A percentile compares a stretch with the other conserved stretches of the same genome.
These are phyloP conservation scores for Coffea canephora DNA, from an alignment of 257 asterid genomes.

Conservation along the genomic window DNA sequence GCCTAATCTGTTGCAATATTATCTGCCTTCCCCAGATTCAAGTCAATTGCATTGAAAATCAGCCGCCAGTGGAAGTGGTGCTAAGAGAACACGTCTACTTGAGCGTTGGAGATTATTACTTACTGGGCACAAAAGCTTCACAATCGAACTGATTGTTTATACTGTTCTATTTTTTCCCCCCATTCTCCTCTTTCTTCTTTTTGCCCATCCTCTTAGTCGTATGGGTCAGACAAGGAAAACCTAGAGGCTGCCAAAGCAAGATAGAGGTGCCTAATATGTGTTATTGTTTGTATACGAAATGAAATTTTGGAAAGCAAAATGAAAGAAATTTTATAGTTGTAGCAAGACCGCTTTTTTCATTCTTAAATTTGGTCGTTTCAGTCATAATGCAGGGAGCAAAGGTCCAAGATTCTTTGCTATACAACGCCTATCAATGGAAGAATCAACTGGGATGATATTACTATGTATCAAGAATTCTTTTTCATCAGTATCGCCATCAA, in stretches of 20 bases:
- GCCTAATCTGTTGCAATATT: neutral
- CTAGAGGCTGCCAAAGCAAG: neutral
- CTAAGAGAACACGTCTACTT: conserved; percentile 55
- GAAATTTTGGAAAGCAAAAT: neutral
- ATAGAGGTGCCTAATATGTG: neutral
- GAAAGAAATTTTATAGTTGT: no score
- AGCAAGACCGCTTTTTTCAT: no score
- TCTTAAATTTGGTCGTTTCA: no score
- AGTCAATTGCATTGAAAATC: conserved; percentile 58
- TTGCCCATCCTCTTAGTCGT: neutral
- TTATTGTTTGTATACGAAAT: neutral
- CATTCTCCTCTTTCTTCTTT: neutral
- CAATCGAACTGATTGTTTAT: neutral
- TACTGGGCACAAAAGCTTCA: conserved; percentile 23
- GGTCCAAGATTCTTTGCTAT: no score
- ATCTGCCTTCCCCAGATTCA: conserved; percentile 24
- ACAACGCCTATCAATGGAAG: no score
- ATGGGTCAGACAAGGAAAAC: neutral
- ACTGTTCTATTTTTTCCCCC: no score
- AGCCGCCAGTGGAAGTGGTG: conserved; percentile 56
- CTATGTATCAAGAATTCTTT: no score
- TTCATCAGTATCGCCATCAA: no score
- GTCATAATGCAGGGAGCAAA: no score
- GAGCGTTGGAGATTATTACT: conserved; percentile 63
- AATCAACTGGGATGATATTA: no score